Base-by-base conservation (phyloP, 148 eudicot species). In the Salicornia ramosissima region DNA sequence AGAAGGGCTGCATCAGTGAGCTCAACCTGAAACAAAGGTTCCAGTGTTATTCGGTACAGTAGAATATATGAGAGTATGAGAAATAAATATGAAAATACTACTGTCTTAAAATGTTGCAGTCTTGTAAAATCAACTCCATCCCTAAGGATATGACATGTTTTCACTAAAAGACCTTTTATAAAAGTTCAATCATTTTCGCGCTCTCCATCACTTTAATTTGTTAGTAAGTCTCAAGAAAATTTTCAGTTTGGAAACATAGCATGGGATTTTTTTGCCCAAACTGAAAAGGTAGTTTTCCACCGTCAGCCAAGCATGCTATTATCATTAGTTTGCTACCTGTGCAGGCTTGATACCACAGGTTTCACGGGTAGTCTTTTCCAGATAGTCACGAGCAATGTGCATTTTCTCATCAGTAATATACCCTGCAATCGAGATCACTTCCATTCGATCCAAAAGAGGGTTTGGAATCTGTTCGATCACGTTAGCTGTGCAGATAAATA, bases 401-500 rank as follows among this genome's bases (percentile, higher is more conserved):
- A 89, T 86, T 85, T 94, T 94, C 86, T 94, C 99, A 78, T 94
- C 99, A 63, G 99, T 84, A 59, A 94, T 94, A 69, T 94, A 94
- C 47, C 99, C 99, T 62, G 99, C 99, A 69, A 94, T 84, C 39
- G 99, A 71, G 57, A 94, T 87, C n/a, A 91, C 91, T 77, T 94
- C 99, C 99, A 94, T 94, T 77, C 99, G 86, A 68, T 94, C 99
- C 84, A 94, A 82, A 30, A 94, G 92, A 64, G 99, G 99, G 71
- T 75, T 80, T 43, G 99, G 99, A 63, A 94, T 91, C 55, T 46
- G 83, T 65, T 94, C 99, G 64, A 94, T 77, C 42, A 94, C 99
- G 83, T 94, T 94, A 54, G 99, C 99, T 13, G 99, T 94, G 73
- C 99, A 94, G 74, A 94, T 93, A 86, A 94, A 94, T 71, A 94